Base-by-base conservation (phyloP, 768 basidiomycete species). In the Leucosporidium yakuticum region DNA sequence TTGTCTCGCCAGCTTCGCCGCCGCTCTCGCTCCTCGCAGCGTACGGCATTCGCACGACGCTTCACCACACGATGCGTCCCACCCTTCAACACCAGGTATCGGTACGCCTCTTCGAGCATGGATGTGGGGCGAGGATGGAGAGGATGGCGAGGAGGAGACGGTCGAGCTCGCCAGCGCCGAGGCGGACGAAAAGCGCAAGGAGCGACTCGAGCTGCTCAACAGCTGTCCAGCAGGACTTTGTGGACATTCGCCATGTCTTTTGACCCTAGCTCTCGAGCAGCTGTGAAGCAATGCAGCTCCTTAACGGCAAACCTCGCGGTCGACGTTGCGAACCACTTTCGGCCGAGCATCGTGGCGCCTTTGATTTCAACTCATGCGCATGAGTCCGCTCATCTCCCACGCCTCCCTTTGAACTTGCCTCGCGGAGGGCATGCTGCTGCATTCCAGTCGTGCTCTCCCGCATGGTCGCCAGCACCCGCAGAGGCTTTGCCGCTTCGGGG, bases 31-130 rank as follows among this genome's bases (percentile, higher is more conserved):
- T 17, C 25, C 20, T 25, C 59, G 14, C 44, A 21, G 14, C 32
- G 55, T 21, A 20, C 21, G 53, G 4, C 6, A n/a, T 2, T 29
- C 25, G 58, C 58, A 53, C 27, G 36, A 47, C 2, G n/a, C 62
- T 9, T 71, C 69, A 5, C 69, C 71, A 4, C n/a, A 44, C 53
- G 64, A 68, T 23, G 8, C 17, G 14, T 69, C 68, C 1, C 55
- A 69, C 4, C 71, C 71, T 0, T 72, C 71, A 6, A 72, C 71
- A 14, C 71, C 71, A 0, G 71, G 71, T 4, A 60, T 72, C 58
- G 62, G 47, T 2, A 66, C 67, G 19, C 71, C 71, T 0, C 4
- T 66, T 5, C 64, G 62, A 1, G 14, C 29, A 0, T 72, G 71
- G 71, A 54, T 72, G 53, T 72, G 55, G 64, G 62, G 71, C 0